These are phyloP conservation scores for Penicillium sp. DNA, from an alignment of 2,329 filamentous ascomycete species.

Conservation along the genomic window DNA sequence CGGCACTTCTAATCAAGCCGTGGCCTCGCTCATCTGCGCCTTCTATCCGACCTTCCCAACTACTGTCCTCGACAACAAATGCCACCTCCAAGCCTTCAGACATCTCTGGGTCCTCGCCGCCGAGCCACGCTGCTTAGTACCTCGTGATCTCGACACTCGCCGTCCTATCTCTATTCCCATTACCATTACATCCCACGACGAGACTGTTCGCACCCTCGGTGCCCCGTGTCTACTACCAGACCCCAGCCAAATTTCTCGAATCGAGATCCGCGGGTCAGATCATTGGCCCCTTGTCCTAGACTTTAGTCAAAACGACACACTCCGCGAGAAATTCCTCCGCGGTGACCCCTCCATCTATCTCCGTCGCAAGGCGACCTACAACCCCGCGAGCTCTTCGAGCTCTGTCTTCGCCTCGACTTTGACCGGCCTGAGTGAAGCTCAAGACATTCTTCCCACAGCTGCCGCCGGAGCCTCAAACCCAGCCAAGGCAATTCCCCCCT, in stretches of 20 bases:
- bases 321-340: slow-evolving; percentile 63
- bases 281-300: slow-evolving; percentile 84
- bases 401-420: slow-evolving; percentile 73
- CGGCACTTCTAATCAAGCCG: slow-evolving; percentile 81
- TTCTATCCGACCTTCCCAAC: slow-evolving; percentile 94
- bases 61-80: slow-evolving; percentile 87
- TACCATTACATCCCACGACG: slow-evolving; percentile 59
- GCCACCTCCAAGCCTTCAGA: slow-evolving; percentile 91
- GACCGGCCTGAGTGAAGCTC: slow-evolving; percentile 67
- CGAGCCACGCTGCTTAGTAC: slow-evolving; percentile 83
- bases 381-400: slow-evolving; percentile 52
- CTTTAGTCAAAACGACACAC: slow-evolving; percentile 63
- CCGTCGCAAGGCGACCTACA: slow-evolving; percentile 67
- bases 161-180: slow-evolving; percentile 76
- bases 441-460: slow-evolving; percentile 43
- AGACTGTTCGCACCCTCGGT: slow-evolving; percentile 37
- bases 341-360: slow-evolving; percentile 74
- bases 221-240: slow-evolving; percentile 61
- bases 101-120: slow-evolving; percentile 96
- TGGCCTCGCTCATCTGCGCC: slow-evolving; percentile 81
- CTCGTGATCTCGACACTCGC: slow-evolving; percentile 81
- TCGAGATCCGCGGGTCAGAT: slow-evolving; percentile 50
- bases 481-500: slow-evolving; percentile 27
- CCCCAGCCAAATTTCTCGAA: slow-evolving; percentile 38
- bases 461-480: slow-evolving; percentile 22